These are phyloP conservation scores for Paecilomyces formosus DNA, from an alignment of 2,329 filamentous ascomycete genomes.

Conservation along the genomic window DNA sequence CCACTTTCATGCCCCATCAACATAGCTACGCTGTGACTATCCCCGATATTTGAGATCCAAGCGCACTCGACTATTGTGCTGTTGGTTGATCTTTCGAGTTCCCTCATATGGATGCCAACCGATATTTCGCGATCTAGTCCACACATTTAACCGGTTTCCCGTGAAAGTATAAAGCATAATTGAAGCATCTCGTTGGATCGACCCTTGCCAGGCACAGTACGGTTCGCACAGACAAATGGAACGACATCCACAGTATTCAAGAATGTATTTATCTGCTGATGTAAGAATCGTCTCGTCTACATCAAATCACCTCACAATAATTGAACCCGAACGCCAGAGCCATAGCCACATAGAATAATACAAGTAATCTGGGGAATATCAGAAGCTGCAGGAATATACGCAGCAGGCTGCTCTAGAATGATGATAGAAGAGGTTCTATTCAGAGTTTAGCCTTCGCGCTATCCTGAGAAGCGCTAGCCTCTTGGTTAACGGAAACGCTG, in stretches of 20 bases:
- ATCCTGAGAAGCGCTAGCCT: slow-evolving; percentile 63
- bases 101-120: too few relatives aligned
- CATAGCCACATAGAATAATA: not conserved
- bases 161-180: too few relatives aligned
- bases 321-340: not conserved
- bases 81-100: too few relatives aligned
- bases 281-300: not conserved
- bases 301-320: not conserved
- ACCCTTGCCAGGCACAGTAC: not conserved
- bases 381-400: not conserved
- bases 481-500: slow-evolving; percentile 73
- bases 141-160: too few relatives aligned
- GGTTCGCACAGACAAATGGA: not conserved
- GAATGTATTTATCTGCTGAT: not conserved
- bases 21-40: too few relatives aligned
- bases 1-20: too few relatives aligned
- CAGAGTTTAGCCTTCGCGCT: slow-evolving; percentile 44
- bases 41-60: too few relatives aligned
- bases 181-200: not conserved
- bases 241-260: not conserved
- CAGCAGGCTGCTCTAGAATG: not conserved
- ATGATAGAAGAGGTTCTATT: slow-evolving; percentile 2
- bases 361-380: not conserved
- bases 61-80: too few relatives aligned
- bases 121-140: too few relatives aligned